Percentiles rank a stretch among this genome's conserved stretches.
These are phyloP conservation scores for Phylloporus arenicola DNA, from an alignment of 768 basidiomycete species.

Conservation along the genomic window DNA sequence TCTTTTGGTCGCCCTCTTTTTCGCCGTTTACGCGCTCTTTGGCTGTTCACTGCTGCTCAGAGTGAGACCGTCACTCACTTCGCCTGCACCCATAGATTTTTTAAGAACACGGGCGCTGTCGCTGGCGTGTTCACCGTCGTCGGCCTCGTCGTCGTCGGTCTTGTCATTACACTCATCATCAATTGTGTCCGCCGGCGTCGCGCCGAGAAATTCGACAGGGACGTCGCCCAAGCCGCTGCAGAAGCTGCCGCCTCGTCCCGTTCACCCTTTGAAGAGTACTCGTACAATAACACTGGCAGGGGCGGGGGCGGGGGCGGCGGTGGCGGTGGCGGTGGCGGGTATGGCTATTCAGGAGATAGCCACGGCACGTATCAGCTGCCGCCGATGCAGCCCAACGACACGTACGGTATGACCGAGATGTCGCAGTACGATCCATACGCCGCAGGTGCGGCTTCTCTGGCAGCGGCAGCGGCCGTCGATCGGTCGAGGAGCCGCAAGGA, in stretches of 20 bases:
- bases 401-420: constrained; percentile 50
- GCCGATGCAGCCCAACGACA: constrained; percentile 37
- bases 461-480: constrained; percentile 17
- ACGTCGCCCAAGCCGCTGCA: constrained; percentile 65
- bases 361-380: constrained; percentile 57
- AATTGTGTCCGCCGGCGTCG: constrained; percentile 59
- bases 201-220: constrained; percentile 61
- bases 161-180: constrained; percentile 46
- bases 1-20: not conserved
- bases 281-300: constrained; percentile 22
- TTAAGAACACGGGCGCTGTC: constrained; percentile 66
- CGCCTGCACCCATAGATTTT: constrained; percentile 44
- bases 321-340: constrained; percentile 15
- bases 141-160: constrained; percentile 51
- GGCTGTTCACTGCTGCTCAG: not conserved
- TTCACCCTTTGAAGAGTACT: constrained; percentile 48
- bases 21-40: not conserved
- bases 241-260: constrained; percentile 52
- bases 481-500: constrained; percentile 25
- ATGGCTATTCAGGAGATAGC: constrained; percentile 43
- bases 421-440: constrained; percentile 35
- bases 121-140: constrained; percentile 69
- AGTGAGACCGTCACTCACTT: constrained; percentile 5
- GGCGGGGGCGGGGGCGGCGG: constrained; percentile 9
- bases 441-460: constrained; percentile 18